phyloP scores from a whole-genome alignment of 2,329 filamentous ascomycete genomes.

The Amylocarpus encephaloides region DNA sequence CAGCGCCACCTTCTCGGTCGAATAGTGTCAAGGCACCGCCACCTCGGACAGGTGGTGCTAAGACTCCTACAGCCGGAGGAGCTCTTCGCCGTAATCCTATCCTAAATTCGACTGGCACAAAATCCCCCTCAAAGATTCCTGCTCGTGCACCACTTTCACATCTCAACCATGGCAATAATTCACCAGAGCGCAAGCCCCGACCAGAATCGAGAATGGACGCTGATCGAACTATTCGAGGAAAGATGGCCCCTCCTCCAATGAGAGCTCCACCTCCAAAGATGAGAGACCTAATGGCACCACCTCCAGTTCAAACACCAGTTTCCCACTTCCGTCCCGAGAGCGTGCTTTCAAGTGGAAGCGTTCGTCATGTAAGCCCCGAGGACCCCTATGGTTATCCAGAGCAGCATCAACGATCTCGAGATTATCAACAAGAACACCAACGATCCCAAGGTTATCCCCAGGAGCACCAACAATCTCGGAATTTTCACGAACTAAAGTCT shows the following conservation, averaged over 20 bases:
- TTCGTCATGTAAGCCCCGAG: conserved; percentile 62
- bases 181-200: conserved; percentile 59
- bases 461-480: conserved; percentile 10
- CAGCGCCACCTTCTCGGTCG: conserved; percentile 23
- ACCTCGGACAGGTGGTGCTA: conserved; percentile 33
- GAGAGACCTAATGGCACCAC: conserved; percentile 67
- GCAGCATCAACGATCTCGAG: conserved; percentile 14
- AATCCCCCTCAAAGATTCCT: conserved; percentile 64
- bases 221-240: conserved; percentile 33
- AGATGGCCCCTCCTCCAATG: conserved; percentile 47
- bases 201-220: conserved; percentile 27
- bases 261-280: conserved; percentile 83
- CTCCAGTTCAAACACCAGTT: conserved; percentile 44
- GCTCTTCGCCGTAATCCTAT: conserved; percentile 29
- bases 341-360: conserved; percentile 46
- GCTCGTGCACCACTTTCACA: conserved; percentile 63
- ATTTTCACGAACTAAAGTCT: conserved; percentile 36
- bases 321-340: conserved; percentile 39
- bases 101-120: conserved; percentile 20
- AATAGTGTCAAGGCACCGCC: conserved; percentile 28
- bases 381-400: conserved; percentile 60
- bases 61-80: conserved; percentile 47
- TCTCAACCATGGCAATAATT: conserved; percentile 68
- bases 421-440: neutral
- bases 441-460: neutral